Base-by-base conservation (phyloP, 139 green algal species). In the Picochlorum costavermella region DNA sequence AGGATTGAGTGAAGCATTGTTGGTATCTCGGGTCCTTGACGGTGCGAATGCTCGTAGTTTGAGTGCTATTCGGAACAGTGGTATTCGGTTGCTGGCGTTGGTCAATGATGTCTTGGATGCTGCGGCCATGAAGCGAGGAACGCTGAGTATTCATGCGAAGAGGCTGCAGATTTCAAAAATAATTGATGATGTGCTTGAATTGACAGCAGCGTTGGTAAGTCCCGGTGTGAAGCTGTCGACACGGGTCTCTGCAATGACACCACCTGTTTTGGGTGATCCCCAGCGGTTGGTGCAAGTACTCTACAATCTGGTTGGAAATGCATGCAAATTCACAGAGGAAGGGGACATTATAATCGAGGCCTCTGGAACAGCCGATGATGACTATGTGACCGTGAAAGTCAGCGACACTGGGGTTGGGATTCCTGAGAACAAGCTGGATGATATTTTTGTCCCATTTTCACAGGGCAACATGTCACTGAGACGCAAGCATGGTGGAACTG, bases 401-500 rank as follows among this genome's bases (percentile, higher is more conserved):
- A 40, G 68, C 29, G 80, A 86, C 71, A 84, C 74, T 8, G 80
- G 80, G 67, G 81, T 84, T 16, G 81, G 81, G 45, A 86, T 87
- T 63, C 68, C 81, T 4, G 23, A 48, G 12, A 67, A 79, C 56
- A 77, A 78, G 20, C 69, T 86, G 31, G 64, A 74, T 12, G 46
- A 60, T 20, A 83, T 88, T 29, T 88, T 84, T 69, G 69, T 64
- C 9, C 73, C 76, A 16, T 88, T 88, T 71, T 70, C 73, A 43
- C 81, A 90, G 80, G 85, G 80, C 51, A 85, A 92, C 74, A 85
- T 84, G 74, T 74, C 50, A 23, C 77, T 74, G 2, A 84, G 77
- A 9, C 73, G 83, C 68, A 78, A 83, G 50, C 91, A 90, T 65
- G 85, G 85, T 31, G 85, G 86, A 14, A 91, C 84, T 8, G 84